Base-by-base conservation (phyloP, 2,329 filamentous ascomycete genomes). In the Davidsoniella virescens region DNA sequence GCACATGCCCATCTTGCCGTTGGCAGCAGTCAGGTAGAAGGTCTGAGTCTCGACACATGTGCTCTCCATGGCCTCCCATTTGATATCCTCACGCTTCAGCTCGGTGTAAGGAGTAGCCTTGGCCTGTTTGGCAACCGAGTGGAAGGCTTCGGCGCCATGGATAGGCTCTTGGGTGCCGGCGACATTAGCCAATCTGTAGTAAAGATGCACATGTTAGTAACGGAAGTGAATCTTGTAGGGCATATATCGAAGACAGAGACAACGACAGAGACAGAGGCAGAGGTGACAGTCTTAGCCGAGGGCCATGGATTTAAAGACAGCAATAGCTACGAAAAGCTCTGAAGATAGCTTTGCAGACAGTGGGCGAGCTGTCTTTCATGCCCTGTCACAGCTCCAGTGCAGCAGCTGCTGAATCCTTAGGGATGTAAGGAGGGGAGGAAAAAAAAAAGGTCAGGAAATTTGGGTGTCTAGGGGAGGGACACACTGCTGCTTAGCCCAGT, bases 151-250 rank as follows among this genome's bases (percentile, higher is more conserved):
- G 46, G 90, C 81, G 57, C 92, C 92, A 65, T 98, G 95, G 67
- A 93, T 84, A 62, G 90, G 90, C 73, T 95, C 88, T 66, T 94
- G 84, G 50, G 90, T 96, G 68, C 93, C 88, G 63, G 88, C 87
- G 64, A 94, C 87, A 66, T 88, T 73, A 65, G 75, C 77, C 67
- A 82, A 66, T 65, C 76, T 82, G 59, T 56, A 51, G 53, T 40
- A 17, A 33, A 40, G 36, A 40, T 18, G 26, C 9, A 9, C 9
- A 40, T 44, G 47, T 52, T 49, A 54, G 50, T 36, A 12, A 49
- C 5, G 20, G 20, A 20, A 20, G 20, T 20, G 20, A 36, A 49
- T 9, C 6, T 12, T 33, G n/a, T 7, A 4, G 12, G 18, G 20
- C 20, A 20, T 20, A 20, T 20, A 20, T 12, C 40, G 18, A 18